Evolutionary conservation across 2,329 filamentous ascomycete genomes (phyloP), one percentile per base, ranked within the genome.

Genomic region (Colletotrichum chlorophyti): DNA sequence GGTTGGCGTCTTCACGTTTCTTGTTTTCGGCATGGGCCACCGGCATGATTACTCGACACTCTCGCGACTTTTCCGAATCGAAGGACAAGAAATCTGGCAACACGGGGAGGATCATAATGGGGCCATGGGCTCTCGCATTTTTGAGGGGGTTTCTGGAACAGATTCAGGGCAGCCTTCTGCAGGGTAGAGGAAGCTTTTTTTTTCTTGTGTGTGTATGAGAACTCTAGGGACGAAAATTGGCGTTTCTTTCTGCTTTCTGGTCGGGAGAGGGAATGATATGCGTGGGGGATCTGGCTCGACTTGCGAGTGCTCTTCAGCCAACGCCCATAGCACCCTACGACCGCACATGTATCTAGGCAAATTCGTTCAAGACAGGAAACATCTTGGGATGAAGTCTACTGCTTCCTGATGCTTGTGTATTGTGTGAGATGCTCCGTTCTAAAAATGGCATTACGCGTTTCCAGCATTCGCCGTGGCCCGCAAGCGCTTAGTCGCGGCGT

Each of bases 151-250:
- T 49, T 48, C 37, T 55, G 51, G 38, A 32, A 54, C 54, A 54
- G 51, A 48, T 43, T 32, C 31, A 51, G 43, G 26, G 29, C 26
- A 34, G 24, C 35, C 38, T 42, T 38, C 24, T 27, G 55, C 50
- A 41, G 35, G 43, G 31, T n/a, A 37, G 50, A 37, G 42, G 42
- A 35, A 29, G 26, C 19, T 59, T 55, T 59, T 42, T 53, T 47
- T 59, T 55, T 59, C 49, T 53, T 47, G 54, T 49, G 55, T 54
- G 55, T 59, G 55, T 59, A 55, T 42, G 50, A 58, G 37, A 59
- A 41, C 19, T 49, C 38, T 49, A 59, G 55, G 55, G 55, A 51
- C 40, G 43, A 59, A 37, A 31, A 48, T 43, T 42, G 55, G 55
- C 55, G 55, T 59, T 55, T 26, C 10, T 40, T 40, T 49, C 41